Percentiles rank a stretch among this genome's conserved stretches.
Conservation (phyloP, 306 rosid genomes). For the Gleditsia sinensis region DNA sequence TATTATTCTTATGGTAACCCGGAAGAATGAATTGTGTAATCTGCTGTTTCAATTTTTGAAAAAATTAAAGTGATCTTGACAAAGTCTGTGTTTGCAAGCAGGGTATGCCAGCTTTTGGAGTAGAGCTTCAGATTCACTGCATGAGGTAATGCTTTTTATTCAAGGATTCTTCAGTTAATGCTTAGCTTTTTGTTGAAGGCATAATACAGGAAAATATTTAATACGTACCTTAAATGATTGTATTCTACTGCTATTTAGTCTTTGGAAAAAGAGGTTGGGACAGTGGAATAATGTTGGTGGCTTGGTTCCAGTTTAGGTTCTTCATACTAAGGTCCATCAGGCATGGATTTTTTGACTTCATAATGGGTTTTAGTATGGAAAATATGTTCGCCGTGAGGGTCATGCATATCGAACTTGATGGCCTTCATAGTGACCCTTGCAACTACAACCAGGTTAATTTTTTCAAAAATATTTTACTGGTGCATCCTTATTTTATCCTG, state of each 20-base stretch:
- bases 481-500: too few relatives aligned
- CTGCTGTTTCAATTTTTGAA: slow-evolving; percentile 6
- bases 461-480: too few relatives aligned
- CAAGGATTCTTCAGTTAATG: background rate
- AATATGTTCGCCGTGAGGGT: slow-evolving; percentile 4
- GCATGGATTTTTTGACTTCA: background rate
- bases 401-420: too few relatives aligned
- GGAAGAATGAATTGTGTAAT: background rate
- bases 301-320: background rate
- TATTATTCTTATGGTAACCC: slow-evolving; percentile 9
- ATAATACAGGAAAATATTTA: too few relatives aligned
- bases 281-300: background rate
- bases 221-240: too few relatives aligned
- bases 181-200: slow-evolving; percentile 1
- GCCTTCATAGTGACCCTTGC: too few relatives aligned
- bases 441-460: too few relatives aligned
- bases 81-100: slow-evolving; percentile 36
- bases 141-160: slow-evolving; percentile 47
- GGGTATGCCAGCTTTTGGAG: slow-evolving; percentile 92
- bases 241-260: too few relatives aligned
- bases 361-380: background rate
- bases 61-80: slow-evolving; percentile 1
- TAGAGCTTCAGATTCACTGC: slow-evolving; percentile 81
- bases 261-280: slow-evolving; percentile 1
- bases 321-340: slow-evolving; percentile 19